Evolutionary conservation across 345 rosid species (phyloP).

Genomic region (Arabidopsis arenosa): DNA sequence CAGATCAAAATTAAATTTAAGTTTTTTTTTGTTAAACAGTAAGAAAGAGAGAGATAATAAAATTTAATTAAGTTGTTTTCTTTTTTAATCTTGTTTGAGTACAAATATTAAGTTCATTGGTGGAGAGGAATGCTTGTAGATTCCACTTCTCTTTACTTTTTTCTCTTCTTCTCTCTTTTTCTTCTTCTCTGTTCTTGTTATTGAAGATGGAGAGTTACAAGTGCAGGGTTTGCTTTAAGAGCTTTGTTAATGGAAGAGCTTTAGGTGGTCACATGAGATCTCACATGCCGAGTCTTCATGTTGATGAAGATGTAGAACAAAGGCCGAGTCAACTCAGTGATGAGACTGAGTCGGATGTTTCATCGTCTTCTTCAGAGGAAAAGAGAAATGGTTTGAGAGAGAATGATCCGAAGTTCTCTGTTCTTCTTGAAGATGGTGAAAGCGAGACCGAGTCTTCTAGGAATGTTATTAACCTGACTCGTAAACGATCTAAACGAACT

Average conservation of each 20-base stretch:
- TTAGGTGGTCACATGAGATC: slow-evolving; percentile 91
- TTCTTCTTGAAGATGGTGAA: slow-evolving; percentile 69
- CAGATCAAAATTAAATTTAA: slow-evolving; percentile 24
- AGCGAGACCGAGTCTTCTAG: slow-evolving; percentile 83
- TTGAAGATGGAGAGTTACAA: slow-evolving; percentile 67
- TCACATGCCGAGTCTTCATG: slow-evolving; percentile 62
- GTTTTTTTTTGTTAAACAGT: slow-evolving; percentile 33
- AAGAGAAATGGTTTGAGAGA: slow-evolving; percentile 51
- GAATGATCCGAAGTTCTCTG: slow-evolving; percentile 73
- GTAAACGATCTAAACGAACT: slow-evolving; percentile 70
- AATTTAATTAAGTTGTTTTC: slow-evolving; percentile 43
- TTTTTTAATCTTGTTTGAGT: slow-evolving; percentile 25
- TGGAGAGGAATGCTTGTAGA: slow-evolving; percentile 65
- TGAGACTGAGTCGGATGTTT: slow-evolving; percentile 51
- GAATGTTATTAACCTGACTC: slow-evolving; percentile 52
- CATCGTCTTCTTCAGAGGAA: slow-evolving; percentile 49
- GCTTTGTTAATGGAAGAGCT: slow-evolving; percentile 75
- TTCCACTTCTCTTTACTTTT: slow-evolving; percentile 54
- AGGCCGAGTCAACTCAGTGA: slow-evolving; percentile 49
- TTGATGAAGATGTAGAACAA: slow-evolving; percentile 20
- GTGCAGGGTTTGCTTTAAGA: slow-evolving; percentile 74
- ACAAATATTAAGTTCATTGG: slow-evolving; percentile 39
- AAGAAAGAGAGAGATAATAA: slow-evolving; percentile 1
- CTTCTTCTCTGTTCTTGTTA: not conserved
- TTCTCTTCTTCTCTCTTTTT: slow-evolving; percentile 36